A percentile compares a stretch with the other conserved stretches of the same genome.
Evolutionary conservation across 768 basidiomycete species (phyloP).

Genomic region (Phaffia australis): DNA sequence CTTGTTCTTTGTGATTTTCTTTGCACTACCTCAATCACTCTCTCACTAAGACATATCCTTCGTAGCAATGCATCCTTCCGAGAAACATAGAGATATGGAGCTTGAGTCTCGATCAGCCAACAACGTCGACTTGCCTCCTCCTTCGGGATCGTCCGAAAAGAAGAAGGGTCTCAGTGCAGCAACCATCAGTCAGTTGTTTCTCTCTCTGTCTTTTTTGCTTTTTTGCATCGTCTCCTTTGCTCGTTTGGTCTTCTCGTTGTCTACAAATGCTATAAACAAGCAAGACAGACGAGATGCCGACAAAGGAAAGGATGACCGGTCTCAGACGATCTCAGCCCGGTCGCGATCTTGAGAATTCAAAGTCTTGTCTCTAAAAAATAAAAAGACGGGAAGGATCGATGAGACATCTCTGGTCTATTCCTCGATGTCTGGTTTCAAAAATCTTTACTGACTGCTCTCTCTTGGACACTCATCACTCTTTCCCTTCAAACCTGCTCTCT

Average conservation of each 20-base stretch:
- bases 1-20: neutral
- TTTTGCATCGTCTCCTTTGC: neutral
- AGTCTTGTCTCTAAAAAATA: too few relatives aligned
- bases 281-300: too few relatives aligned
- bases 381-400: too few relatives aligned
- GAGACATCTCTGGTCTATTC: neutral
- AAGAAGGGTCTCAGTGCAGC: conserved; percentile 9
- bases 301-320: too few relatives aligned
- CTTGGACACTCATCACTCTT: neutral
- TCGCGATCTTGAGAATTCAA: too few relatives aligned
- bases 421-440: neutral
- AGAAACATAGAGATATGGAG: neutral
- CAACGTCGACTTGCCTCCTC: neutral
- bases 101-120: neutral
- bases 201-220: neutral
- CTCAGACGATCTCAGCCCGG: too few relatives aligned
- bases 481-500: neutral
- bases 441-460: neutral
- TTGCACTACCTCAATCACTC: neutral
- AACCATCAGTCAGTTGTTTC: neutral
- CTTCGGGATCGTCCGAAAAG: neutral
- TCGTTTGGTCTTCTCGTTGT: neutral
- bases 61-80: neutral
- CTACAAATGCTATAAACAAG: too few relatives aligned
- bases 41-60: neutral